Evolutionary conservation across 768 basidiomycete species (phyloP), one percentile per base, ranked within the genome.

Genomic region (Rhodotorula paludigena): DNA sequence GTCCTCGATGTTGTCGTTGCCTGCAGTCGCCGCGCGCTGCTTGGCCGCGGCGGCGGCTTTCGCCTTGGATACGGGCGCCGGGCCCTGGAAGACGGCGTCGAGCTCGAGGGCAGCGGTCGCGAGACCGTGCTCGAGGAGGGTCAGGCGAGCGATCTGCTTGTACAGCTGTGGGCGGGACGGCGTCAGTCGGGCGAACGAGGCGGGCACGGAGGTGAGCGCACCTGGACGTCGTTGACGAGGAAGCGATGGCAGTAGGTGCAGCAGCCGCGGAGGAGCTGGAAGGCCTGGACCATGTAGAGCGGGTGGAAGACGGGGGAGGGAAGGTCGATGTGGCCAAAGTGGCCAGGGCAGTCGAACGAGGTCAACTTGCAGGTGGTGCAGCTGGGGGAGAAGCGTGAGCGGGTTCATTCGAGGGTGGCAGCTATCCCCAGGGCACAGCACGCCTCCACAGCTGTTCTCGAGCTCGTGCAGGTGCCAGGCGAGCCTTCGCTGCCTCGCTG

Each of bases 241-340:
- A 97, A 96, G 71, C 82, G 83, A 78, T 99, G 96, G 79, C 96
- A 99, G 80, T 89, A 98, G 78, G 94, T 80, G 81, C 96, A 99
- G 21, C 86, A 86, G 44, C 87, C 88, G 64, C 93, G 86, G 30
- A 99, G 81, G 53, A 98, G 80, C 71, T 87, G 88, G 77, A 87
- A 93, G 82, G 89, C 87, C 75, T 93, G 90, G 39, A 83, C 82
- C 86, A 98, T 91, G 80, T 98, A 99, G 45, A 99, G 81, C 0
- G 96, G 96, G 76, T 99, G 94, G 77, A 89, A 98, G 5, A 98
- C 90, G 21, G 96, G 93, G 25, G 89, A 85, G 28, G 94, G 92
- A 11, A 99, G 84, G 68, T 97, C 92, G 68, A 99, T 94, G 79
- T 98, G 96, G 30, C 96, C 96, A 80, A 89, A 99, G 79, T 99